Conservation (phyloP, 805 yeast species). For the Monosporozyma siamensis region DNA sequence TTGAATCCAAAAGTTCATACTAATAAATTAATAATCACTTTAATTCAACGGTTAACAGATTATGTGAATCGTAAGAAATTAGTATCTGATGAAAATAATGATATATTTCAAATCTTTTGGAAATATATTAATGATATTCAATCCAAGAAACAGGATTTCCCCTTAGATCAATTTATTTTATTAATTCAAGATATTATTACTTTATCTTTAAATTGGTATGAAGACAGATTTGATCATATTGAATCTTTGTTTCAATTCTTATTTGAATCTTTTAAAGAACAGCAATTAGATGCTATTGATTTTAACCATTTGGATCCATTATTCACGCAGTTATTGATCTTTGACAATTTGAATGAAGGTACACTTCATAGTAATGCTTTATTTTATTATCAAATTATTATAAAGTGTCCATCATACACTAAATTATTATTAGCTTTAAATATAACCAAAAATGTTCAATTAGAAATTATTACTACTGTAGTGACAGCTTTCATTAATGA, state of each 20-base stretch:
- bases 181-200: constrained; percentile 58
- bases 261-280: constrained; percentile 39
- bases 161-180: constrained; percentile 54
- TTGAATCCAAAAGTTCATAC: constrained; percentile 65
- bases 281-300: constrained; percentile 8
- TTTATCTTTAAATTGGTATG: constrained; percentile 58
- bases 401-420: constrained; percentile 18
- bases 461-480: neutral
- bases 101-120: constrained; percentile 59
- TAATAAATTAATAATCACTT: constrained; percentile 53
- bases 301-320: neutral
- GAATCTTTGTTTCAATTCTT: constrained; percentile 41
- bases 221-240: constrained; percentile 49
- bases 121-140: constrained; percentile 48
- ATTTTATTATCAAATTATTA: constrained; percentile 16
- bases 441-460: neutral
- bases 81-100: constrained; percentile 3
- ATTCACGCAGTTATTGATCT: constrained; percentile 14
- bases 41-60: constrained; percentile 54
- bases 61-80: constrained; percentile 7
- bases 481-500: neutral
- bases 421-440: constrained; percentile 10
- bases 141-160: constrained; percentile 52
- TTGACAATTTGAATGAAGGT: neutral
- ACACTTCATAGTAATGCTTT: neutral